phyloP scores from a whole-genome alignment of 2,329 filamentous ascomycete species.

The Raffaelea ambrosiae region DNA sequence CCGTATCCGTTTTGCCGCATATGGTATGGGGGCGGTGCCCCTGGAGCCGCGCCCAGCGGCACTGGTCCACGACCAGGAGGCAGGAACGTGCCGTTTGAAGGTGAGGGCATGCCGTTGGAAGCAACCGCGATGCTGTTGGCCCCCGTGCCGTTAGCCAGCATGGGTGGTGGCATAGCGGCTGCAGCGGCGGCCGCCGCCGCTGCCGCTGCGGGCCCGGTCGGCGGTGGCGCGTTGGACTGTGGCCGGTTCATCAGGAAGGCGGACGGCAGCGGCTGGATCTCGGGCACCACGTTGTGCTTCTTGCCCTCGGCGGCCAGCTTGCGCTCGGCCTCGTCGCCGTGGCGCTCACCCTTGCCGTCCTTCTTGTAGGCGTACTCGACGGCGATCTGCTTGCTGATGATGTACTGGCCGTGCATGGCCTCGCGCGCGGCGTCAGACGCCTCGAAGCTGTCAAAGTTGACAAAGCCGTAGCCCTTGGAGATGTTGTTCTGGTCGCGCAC shows the following conservation, averaged over 20 bases:
- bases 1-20: slow-evolving; percentile 14
- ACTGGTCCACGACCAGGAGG: slow-evolving; percentile 2
- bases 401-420: slow-evolving; percentile 92
- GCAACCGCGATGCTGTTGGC: background rate
- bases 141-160: background rate
- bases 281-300: slow-evolving; percentile 84
- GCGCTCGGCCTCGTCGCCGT: slow-evolving; percentile 89
- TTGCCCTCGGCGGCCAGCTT: slow-evolving; percentile 87
- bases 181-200: slow-evolving; percentile 4
- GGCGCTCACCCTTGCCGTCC: slow-evolving; percentile 92
- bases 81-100: no score
- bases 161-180: background rate
- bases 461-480: slow-evolving; percentile 93
- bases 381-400: slow-evolving; percentile 92
- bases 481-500: slow-evolving; percentile 82
- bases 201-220: no score
- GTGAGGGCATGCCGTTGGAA: no score
- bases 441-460: slow-evolving; percentile 89
- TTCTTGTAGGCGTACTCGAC: slow-evolving; percentile 99
- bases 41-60: no score
- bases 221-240: no score
- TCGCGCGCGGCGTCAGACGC: slow-evolving; percentile 83
- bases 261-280: slow-evolving; percentile 66
- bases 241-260: slow-evolving; percentile 49
- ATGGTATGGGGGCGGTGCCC: no score